Evolutionary conservation across 441 rosid genomes (phyloP), one percentile per base, ranked within the genome.

Genomic region (Flueggea neowawraea): DNA sequence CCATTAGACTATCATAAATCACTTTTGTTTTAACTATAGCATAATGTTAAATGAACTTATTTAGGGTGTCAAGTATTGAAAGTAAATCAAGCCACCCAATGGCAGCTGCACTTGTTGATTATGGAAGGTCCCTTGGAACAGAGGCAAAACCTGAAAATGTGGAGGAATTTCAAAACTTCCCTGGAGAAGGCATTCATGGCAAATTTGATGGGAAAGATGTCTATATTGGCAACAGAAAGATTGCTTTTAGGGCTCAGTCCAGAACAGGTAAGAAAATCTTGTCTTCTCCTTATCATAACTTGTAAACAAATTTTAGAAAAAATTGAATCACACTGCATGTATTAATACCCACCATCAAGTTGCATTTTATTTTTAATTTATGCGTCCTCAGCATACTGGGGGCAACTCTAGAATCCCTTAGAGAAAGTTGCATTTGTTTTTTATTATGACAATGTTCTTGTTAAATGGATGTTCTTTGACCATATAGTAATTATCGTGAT

Each of bases 81-180:
- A 84, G 91, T 60, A 91, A 89, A 69, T 91, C 97, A 16, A 86
- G 96, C 63, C 99, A 95, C 81, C 99, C 97, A 31, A 82, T 91
- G 94, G 97, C 99, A 16, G 71, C 82, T 36, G 77, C 97, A 14
- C 74, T 95, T 57, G 82, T 89, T 28, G 87, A 78, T 22, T 78
- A 86, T 67, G 99, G 76, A 41, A 80, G 74, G 73, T 78, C 84
- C 1, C 63, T 61, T 47, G 85, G 89, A 10, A 44, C 89, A 8
- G 84, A 83, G 68, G 87, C 97, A 16, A 84, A 73, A 45, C 92
- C 97, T n/a, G 96, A 86, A 44, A 66, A 63, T 6, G 96, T 95
- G 0, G 74, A 72, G 53, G 78, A 89, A 3, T 95, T 75, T 70
- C 81, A 83, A 8, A 95, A 80, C 67, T 87, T 77, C 61, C 97